These are phyloP conservation scores for Lactifluus subvellereus DNA, from an alignment of 768 basidiomycete species.

Conservation along the genomic window DNA sequence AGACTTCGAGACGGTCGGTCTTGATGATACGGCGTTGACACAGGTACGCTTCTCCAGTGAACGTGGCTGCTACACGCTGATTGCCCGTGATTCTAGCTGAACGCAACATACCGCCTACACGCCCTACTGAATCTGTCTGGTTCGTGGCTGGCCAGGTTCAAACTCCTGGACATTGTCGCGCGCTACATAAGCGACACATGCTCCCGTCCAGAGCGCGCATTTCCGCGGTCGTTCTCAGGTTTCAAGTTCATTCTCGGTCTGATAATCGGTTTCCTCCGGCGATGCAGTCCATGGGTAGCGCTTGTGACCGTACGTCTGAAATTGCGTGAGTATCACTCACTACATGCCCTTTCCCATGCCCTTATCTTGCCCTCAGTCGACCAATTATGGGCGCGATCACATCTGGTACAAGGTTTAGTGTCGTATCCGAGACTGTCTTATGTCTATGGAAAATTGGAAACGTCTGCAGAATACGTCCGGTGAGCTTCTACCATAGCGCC, in stretches of 20 bases:
- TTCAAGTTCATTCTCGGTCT: neutral
- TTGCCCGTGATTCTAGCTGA: slow-evolving; percentile 8
- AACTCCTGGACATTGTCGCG: slow-evolving; percentile 16
- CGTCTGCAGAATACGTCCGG: slow-evolving; percentile 23
- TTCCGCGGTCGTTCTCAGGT: slow-evolving; percentile 4
- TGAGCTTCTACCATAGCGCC: slow-evolving; percentile 9
- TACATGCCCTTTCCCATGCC: neutral
- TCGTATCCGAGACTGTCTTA: slow-evolving; percentile 19
- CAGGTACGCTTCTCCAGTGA: slow-evolving; percentile 1
- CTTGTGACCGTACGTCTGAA: neutral
- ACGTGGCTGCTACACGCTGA: neutral
- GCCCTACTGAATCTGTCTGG: slow-evolving; percentile 17
- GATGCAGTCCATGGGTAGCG: slow-evolving; percentile 1
- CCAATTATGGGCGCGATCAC: slow-evolving; percentile 19
- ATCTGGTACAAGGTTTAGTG: slow-evolving; percentile 14
- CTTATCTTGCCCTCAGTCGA: slow-evolving; percentile 14
- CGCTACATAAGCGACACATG: slow-evolving; percentile 1
- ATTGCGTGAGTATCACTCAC: slow-evolving; percentile 6
- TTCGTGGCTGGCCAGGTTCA: slow-evolving; percentile 23
- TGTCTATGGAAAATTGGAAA: slow-evolving; percentile 23
- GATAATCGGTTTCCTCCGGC: neutral
- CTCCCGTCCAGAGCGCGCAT: neutral
- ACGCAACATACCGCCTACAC: slow-evolving; percentile 21
- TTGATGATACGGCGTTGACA: slow-evolving; percentile 12
- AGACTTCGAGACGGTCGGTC: slow-evolving; percentile 10